A percentile compares a stretch with the other conserved stretches of the same genome.
These are phyloP conservation scores for Boletus tylopilopsis DNA, from an alignment of 768 basidiomycete species.

Conservation along the genomic window DNA sequence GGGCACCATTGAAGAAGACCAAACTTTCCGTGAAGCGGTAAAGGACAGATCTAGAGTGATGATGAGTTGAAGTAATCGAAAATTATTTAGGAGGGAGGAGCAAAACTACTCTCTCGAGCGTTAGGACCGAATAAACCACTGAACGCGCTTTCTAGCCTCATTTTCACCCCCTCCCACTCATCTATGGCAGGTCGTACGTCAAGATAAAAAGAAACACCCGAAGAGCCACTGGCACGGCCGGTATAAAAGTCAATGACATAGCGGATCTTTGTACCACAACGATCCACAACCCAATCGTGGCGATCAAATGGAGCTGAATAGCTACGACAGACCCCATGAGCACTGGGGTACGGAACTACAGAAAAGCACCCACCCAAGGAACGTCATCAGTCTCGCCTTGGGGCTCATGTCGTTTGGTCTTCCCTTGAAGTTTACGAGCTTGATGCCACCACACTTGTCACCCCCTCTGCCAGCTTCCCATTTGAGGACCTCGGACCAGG, in stretches of 20 bases:
- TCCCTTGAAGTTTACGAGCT: conserved; percentile 89
- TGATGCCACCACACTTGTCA: conserved; percentile 75
- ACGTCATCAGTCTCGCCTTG: conserved; percentile 74
- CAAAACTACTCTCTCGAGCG: conserved; percentile 16
- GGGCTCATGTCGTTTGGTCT: conserved; percentile 75
- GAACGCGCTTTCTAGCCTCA: conserved; percentile 67
- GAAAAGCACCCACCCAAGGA: conserved; percentile 69
- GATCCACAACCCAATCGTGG: conserved; percentile 96
- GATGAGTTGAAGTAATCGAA: conserved; percentile 9
- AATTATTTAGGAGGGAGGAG: conserved; percentile 13
- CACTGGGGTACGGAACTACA: background rate
- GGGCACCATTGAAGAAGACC: conserved; percentile 51
- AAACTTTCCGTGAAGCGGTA: conserved; percentile 49
- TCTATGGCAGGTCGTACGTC: conserved; percentile 95
- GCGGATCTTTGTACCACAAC: conserved; percentile 83
- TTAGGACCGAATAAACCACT: conserved; percentile 30
- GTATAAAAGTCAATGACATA: conserved; percentile 99
- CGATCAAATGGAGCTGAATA: conserved; percentile 94
- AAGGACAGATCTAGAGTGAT: conserved; percentile 1
- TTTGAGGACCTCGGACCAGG: conserved; percentile 76
- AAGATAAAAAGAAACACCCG: conserved; percentile 80
- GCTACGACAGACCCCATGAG: conserved; percentile 38
- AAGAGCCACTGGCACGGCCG: conserved; percentile 51
- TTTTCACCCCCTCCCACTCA: conserved; percentile 87
- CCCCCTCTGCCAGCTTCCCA: conserved; percentile 85